Evolutionary conservation across 495 filamentous ascomycete genomes (phyloP).

Genomic region (Annulohypoxylon nitens): DNA sequence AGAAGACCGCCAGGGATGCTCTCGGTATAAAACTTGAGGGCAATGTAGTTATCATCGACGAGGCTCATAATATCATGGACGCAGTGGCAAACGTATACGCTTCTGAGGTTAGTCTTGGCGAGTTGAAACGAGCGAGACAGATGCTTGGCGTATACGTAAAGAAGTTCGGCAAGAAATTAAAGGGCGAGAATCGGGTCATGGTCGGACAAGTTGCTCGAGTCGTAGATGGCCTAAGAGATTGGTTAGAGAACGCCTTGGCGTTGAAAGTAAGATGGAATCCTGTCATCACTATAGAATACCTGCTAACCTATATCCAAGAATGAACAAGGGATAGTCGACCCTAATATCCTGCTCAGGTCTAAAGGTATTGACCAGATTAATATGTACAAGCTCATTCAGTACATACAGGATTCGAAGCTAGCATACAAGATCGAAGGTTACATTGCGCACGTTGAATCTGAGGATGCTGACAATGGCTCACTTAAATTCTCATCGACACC

Average conservation of each 20-base stretch:
- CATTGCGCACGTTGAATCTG: conserved; percentile 68
- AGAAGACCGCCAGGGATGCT: conserved; percentile 89
- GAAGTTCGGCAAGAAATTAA: conserved; percentile 89
- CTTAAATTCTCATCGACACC: conserved; percentile 67
- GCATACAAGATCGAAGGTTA: conserved; percentile 96
- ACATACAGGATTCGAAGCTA: conserved; percentile 91
- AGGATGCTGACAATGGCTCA: conserved; percentile 46
- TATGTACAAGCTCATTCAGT: conserved; percentile 85
- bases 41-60: conserved; percentile 93
- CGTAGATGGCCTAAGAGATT: conserved; percentile 78
- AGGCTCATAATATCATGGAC: conserved; percentile 98
- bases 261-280: conserved; percentile 52
- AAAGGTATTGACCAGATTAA: conserved; percentile 97
- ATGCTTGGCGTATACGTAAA: conserved; percentile 86
- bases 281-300: not conserved
- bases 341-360: conserved; percentile 77
- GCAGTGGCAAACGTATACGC: conserved; percentile 91
- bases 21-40: conserved; percentile 86
- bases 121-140: conserved; percentile 76
- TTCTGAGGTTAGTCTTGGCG: conserved; percentile 75
- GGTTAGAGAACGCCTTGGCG: conserved; percentile 66
- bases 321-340: conserved; percentile 69
- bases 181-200: conserved; percentile 92
- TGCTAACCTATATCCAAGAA: conserved; percentile 42
- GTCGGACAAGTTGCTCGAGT: conserved; percentile 87